phyloP scores from a whole-genome alignment of 768 basidiomycete genomes.

The Leccinellum luteum region DNA sequence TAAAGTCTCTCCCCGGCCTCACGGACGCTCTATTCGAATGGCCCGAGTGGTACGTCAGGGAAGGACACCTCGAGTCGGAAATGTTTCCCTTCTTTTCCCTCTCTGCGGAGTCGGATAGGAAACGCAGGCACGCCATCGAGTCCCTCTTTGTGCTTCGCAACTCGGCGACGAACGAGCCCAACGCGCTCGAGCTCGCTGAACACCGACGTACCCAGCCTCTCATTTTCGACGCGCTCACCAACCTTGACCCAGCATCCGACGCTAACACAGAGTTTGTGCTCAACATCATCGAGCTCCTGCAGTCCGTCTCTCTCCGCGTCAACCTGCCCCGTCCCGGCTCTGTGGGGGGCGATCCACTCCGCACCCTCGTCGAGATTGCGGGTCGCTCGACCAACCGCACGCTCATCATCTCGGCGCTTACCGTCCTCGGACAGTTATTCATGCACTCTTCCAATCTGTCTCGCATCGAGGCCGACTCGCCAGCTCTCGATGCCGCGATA shows the following conservation, averaged over 20 bases:
- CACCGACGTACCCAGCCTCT: conserved; percentile 64
- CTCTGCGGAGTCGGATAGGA: conserved; percentile 46
- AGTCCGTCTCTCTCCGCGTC: conserved; percentile 52
- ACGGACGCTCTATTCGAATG: conserved; percentile 83
- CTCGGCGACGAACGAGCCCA: conserved; percentile 65
- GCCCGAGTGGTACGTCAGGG: conserved; percentile 79
- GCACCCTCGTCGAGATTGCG: conserved; percentile 53
- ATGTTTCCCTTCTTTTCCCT: conserved; percentile 53
- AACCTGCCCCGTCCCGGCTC: conserved; percentile 35
- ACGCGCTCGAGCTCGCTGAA: conserved; percentile 56
- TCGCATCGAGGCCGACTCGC: conserved; percentile 53
- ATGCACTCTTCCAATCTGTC: conserved; percentile 56
- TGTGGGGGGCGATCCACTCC: conserved; percentile 50
- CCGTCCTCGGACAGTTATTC: conserved; percentile 58
- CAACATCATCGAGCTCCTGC: conserved; percentile 68
- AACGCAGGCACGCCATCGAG: conserved; percentile 77
- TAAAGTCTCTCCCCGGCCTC: conserved; percentile 72
- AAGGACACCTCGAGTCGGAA: conserved; percentile 53
- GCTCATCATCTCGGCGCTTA: conserved; percentile 65
- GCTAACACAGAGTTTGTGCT: conserved; percentile 71
- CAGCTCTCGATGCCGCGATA: conserved; percentile 60
- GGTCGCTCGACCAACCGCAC: conserved; percentile 67
- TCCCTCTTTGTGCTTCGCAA: conserved; percentile 88
- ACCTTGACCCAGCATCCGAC: conserved; percentile 59
- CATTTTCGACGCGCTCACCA: conserved; percentile 61